A percentile compares a stretch with the other conserved stretches of the same genome.
These are phyloP conservation scores for Quercus aquifolioides DNA, from an alignment of 306 rosid species.

Conservation along the genomic window DNA sequence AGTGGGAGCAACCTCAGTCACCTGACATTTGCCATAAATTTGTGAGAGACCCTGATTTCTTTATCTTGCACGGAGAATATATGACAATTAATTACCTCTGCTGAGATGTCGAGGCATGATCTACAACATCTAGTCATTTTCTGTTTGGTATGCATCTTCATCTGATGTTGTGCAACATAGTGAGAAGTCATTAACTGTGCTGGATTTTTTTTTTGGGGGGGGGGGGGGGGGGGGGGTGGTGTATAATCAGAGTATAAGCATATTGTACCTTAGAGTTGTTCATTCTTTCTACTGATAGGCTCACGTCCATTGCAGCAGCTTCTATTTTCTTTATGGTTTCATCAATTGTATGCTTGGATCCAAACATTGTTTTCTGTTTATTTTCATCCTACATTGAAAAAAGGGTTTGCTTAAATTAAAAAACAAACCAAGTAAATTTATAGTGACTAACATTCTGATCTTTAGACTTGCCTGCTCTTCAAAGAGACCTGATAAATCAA, in stretches of 20 bases:
- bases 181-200: slow-evolving; percentile 1
- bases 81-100: slow-evolving; percentile 47
- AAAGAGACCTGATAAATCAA: slow-evolving; percentile 79
- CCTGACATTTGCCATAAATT: slow-evolving; percentile 42
- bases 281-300: slow-evolving; percentile 50
- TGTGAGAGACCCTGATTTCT: slow-evolving; percentile 7
- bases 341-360: slow-evolving; percentile 51
- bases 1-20: slow-evolving; percentile 74
- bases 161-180: slow-evolving; percentile 30
- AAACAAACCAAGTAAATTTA: not conserved
- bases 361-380: slow-evolving; percentile 47
- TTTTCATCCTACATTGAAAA: slow-evolving; percentile 45
- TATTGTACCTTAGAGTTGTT: slow-evolving; percentile 50
- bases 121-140: slow-evolving; percentile 55
- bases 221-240: too few relatives aligned
- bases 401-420: not conserved
- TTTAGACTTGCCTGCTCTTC: slow-evolving; percentile 60
- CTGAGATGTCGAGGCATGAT: slow-evolving; percentile 60
- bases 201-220: not conserved
- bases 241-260: not conserved
- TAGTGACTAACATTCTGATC: not conserved
- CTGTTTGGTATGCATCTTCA: slow-evolving; percentile 54
- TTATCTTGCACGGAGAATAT: not conserved
- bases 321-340: slow-evolving; percentile 76
- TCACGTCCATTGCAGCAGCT: slow-evolving; percentile 70